Conservation (phyloP, 805 yeast species). For the Metschnikowia corniflorae region DNA sequence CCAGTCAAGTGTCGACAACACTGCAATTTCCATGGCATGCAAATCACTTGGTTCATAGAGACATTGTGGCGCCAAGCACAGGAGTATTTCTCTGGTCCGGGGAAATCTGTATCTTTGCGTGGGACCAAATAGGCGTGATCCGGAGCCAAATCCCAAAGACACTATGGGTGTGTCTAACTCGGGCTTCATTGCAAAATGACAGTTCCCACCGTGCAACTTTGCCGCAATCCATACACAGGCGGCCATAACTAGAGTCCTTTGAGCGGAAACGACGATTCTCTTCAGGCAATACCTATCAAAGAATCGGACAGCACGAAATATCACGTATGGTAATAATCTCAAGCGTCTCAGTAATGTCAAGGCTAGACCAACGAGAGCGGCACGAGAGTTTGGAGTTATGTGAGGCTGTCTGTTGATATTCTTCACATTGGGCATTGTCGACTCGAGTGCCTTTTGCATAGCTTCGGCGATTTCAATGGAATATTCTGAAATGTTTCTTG, state of each 20-base stretch:
- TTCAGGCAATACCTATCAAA: constrained; percentile 91
- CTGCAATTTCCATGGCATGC: constrained; percentile 83
- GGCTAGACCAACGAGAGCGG: constrained; percentile 72
- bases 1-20: constrained; percentile 71
- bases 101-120: constrained; percentile 76
- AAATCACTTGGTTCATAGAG: no score
- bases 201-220: constrained; percentile 74
- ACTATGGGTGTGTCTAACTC: constrained; percentile 40
- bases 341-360: constrained; percentile 66
- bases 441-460: constrained; percentile 30
- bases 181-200: constrained; percentile 34
- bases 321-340: constrained; percentile 63
- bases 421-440: constrained; percentile 44
- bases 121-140: constrained; percentile 63
- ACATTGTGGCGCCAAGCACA: no score
- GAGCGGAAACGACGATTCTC: constrained; percentile 79
- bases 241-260: constrained; percentile 85
- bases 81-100: constrained; percentile 49
- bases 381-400: constrained; percentile 67
- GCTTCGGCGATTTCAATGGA: constrained; percentile 45
- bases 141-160: constrained; percentile 44
- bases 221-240: constrained; percentile 93
- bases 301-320: constrained; percentile 65
- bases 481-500: constrained; percentile 46
- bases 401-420: constrained; percentile 88